Evolutionary conservation across 345 rosid genomes (phyloP), one percentile per base, ranked within the genome.

Genomic region (Boechera stricta): DNA sequence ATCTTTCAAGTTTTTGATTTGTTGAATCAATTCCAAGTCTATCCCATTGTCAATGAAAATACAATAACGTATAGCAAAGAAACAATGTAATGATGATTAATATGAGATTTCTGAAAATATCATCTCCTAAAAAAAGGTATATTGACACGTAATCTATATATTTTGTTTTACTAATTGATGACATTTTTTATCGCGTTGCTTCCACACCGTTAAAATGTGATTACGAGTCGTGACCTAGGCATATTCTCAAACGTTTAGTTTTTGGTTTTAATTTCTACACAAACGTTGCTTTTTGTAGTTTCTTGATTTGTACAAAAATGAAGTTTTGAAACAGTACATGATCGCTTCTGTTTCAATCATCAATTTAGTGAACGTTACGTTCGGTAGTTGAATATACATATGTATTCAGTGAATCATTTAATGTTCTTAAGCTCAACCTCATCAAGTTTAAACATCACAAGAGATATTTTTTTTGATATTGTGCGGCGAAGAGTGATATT

Each of bases 11-110:
- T 16, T 45, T 48, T 48, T 18, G 55, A 66, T 35, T 54, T 42
- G 64, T 55, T 74, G 28, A 47, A 63, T 38, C 47, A 63, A 35
- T 45, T 33, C 55, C 18, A 60, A 55, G 68, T 59, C 53, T 38
- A 48, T 48, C 53, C 4, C 36, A 16, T 59, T 11, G 72, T 67
- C 67, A 66, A 57, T 28, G 48, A 65, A 35, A 55, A 39, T 15
- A 8, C n/a, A 21, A 63, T 18, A 64, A 31, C 45, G 36, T 54
- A 13, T 13, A 15, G 9, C 18, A 41, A 41, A 65, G 3, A 26
- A 44, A 44, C 21, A 41, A 45, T 1, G 15, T 21, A 9, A 8
- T 42, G 10, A 52, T 72, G 10, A 38, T 38, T 38, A 41, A 24
- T 8, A 10, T 28, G 15, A 11, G 4, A 52, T 16, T 49, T 52